These are phyloP conservation scores for Anthoceros angustus DNA, from an alignment of 225 moss, liverwort and hornwort genomes.

Conservation along the genomic window DNA sequence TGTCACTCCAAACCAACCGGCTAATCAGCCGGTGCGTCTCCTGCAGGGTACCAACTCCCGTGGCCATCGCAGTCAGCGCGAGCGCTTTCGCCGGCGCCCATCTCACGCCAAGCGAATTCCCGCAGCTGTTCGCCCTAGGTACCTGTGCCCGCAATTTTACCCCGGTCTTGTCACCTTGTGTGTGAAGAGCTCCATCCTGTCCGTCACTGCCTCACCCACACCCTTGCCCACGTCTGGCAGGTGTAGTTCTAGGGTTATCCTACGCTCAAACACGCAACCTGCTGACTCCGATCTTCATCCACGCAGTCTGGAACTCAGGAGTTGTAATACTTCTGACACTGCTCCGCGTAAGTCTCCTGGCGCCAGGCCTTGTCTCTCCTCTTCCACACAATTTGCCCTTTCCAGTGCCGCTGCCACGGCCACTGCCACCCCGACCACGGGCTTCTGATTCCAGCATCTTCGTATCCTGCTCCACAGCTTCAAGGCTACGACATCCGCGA, in stretches of 20 bases:
- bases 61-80: constrained; percentile 66
- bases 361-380: not conserved
- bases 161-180: not conserved
- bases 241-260: constrained; percentile 63
- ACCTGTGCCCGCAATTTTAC: not conserved
- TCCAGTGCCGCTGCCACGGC: not conserved
- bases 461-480: constrained; percentile 44
- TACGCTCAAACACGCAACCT: constrained; percentile 94
- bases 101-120: constrained; percentile 85
- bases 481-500: constrained; percentile 84
- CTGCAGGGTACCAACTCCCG: constrained; percentile 76
- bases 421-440: not conserved
- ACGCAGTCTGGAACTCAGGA: constrained; percentile 91
- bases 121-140: constrained; percentile 86
- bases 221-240: constrained; percentile 18
- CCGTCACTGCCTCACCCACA: not conserved
- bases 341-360: constrained; percentile 36
- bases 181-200: not conserved
- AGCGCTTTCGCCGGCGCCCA: constrained; percentile 76
- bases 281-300: constrained; percentile 73
- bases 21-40: not conserved
- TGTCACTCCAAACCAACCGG: not conserved
- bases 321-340: constrained; percentile 65
- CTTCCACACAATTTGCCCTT: not conserved
- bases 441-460: not conserved